A percentile compares a stretch with the other conserved stretches of the same genome.
These are phyloP conservation scores for Talaromyces borbonicus DNA, from an alignment of 495 filamentous ascomycete genomes.

Conservation along the genomic window DNA sequence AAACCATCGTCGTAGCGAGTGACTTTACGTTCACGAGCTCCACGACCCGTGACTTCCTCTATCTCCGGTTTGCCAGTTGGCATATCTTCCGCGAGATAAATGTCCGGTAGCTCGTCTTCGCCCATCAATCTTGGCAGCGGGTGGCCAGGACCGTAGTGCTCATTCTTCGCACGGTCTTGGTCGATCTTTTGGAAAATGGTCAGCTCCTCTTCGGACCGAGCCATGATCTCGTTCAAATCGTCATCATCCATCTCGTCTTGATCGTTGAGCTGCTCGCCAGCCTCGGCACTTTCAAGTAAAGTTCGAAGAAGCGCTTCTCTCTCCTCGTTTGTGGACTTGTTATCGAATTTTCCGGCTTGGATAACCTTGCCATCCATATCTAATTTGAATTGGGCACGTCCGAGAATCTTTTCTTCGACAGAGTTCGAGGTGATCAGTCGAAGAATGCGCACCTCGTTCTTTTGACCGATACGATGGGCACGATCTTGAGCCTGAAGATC, in stretches of 20 bases:
- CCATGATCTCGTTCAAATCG: slow-evolving; percentile 82
- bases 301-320: slow-evolving; percentile 91
- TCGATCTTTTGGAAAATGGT: slow-evolving; percentile 67
- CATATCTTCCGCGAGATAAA: slow-evolving; percentile 81
- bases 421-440: slow-evolving; percentile 93
- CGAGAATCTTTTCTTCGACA: slow-evolving; percentile 96
- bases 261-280: slow-evolving; percentile 66
- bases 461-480: slow-evolving; percentile 98
- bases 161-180: slow-evolving; percentile 52
- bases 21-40: slow-evolving; percentile 83
- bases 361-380: slow-evolving; percentile 99
- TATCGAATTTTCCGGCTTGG: slow-evolving; percentile 97
- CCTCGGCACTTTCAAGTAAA: slow-evolving; percentile 82
- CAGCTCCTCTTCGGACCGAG: slow-evolving; percentile 66
- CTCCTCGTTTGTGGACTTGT: slow-evolving; percentile 97
- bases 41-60: slow-evolving; percentile 71
- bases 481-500: slow-evolving; percentile 99
- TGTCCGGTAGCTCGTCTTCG: slow-evolving; percentile 86
- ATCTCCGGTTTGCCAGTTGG: slow-evolving; percentile 69
- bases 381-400: slow-evolving; percentile 93
- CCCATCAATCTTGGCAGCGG: slow-evolving; percentile 66
- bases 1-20: slow-evolving; percentile 96
- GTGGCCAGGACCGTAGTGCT: slow-evolving; percentile 59
- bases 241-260: slow-evolving; percentile 95
- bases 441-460: slow-evolving; percentile 97